Base-by-base conservation (phyloP, 75 land plant genomes). In the Pinus tabuliformis region DNA sequence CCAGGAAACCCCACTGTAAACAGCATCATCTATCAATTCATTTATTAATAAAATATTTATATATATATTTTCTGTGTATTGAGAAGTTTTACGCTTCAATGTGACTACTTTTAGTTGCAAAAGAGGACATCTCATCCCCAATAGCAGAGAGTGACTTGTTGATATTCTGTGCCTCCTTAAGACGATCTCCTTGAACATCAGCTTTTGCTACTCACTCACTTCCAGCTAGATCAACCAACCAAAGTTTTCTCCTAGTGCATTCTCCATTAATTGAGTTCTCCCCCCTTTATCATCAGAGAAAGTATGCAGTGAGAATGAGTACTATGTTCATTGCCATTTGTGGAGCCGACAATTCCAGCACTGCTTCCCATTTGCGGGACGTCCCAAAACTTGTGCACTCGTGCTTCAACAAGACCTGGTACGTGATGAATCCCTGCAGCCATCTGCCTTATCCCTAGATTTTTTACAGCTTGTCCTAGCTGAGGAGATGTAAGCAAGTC, bases 271-370 rank as follows among this genome's bases (percentile, higher is more conserved):
- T 63, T 73, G 91, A 26, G 76, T 93, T 93, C 78, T 95, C 90
- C 12, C 12, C 98, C 94, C 68, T 75, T 92, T 37, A 97, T 92
- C 96, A 92, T 97, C 75, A 97, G 94, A 86, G 94, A 95, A 57
- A 91, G 89, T 81, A 97, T 85, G 84, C 99, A 97, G 81, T 97
- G 99, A 11, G 99, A 97, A 79, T 98, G 81, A 81, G 98, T 97
- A 81, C 99, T 97, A 73, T 95, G 97, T 70, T 97, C 96, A 75
- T 97, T 97, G 9, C 90, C 85, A 84, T 89, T 91, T 1, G 98
- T 97, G 62, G 98, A 82, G 54, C 98, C 90, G 74, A 95, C 92
- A 64, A 89, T 88, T 68, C 99, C 83, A 30, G 94, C 95, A 79
- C 88, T 90, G 80, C 98, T 97, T 14, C 99, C 99, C 73, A 87